A percentile compares a stretch with the other conserved stretches of the same genome.
Conservation (phyloP, 2,329 filamentous ascomycete genomes). For the Orbilia ellipsospora region DNA sequence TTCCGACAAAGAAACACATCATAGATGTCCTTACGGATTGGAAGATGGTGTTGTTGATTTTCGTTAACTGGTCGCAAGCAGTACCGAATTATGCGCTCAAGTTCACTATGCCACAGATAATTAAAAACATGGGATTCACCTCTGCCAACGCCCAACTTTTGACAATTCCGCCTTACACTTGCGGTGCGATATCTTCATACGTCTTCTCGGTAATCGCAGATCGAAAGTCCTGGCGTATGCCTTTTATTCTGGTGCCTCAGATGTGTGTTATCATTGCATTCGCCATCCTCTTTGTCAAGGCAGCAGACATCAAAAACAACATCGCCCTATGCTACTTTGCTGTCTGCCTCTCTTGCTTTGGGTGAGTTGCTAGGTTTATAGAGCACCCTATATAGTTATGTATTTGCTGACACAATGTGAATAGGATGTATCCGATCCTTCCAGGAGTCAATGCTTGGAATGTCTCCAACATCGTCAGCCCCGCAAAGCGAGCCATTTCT, state of each 20-base stretch:
- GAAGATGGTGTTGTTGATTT: constrained; percentile 63
- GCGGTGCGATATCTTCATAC: constrained; percentile 61
- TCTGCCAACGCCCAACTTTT: constrained; percentile 60
- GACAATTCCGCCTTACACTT: constrained; percentile 62
- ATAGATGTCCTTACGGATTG: constrained; percentile 65
- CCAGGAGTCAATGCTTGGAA: constrained; percentile 64
- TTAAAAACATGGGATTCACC: constrained; percentile 63
- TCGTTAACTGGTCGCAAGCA: constrained; percentile 65
- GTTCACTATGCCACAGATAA: constrained; percentile 62
- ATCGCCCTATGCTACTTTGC: constrained; percentile 65
- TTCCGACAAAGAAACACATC: constrained; percentile 61
- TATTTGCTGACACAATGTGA: constrained; percentile 53
- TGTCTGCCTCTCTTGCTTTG: constrained; percentile 64
- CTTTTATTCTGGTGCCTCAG: constrained; percentile 62
- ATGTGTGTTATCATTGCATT: constrained; percentile 62
- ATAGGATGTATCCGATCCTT: constrained; percentile 64
- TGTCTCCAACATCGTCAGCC: constrained; percentile 62
- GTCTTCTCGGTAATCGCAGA: constrained; percentile 62
- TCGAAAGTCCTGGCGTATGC: constrained; percentile 63
- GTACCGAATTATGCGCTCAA: constrained; percentile 61
- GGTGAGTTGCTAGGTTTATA: constrained; percentile 37
- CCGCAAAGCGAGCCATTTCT: constrained; percentile 63
- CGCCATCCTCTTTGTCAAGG: constrained; percentile 62
- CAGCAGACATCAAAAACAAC: constrained; percentile 62
- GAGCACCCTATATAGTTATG: not conserved